Percentiles rank a stretch among this genome's conserved stretches.
Conservation (phyloP, 2,329 filamentous ascomycete species). For the Beauveria rudraprayagi region DNA sequence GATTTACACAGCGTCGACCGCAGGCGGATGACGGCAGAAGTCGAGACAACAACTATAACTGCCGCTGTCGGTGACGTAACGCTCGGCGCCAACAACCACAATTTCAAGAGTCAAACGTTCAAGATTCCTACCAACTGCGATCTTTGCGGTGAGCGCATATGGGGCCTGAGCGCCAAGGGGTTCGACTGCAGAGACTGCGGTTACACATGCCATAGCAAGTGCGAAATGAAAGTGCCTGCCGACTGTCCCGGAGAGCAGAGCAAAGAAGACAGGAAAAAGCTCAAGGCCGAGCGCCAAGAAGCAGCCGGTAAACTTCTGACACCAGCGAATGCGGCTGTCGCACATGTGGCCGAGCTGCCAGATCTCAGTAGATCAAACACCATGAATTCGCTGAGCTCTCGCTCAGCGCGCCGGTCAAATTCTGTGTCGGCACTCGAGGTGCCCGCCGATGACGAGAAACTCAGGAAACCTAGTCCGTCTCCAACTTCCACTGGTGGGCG, state of each 20-base stretch:
- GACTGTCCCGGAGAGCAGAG: conserved; percentile 89
- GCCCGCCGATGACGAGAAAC: neutral
- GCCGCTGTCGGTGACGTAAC: conserved; percentile 85
- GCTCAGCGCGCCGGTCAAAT: conserved; percentile 68
- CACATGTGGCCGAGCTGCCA: conserved; percentile 53
- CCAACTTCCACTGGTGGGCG: conserved; percentile 21
- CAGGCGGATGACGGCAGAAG: conserved; percentile 77
- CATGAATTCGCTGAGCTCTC: conserved; percentile 82
- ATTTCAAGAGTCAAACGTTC: conserved; percentile 98
- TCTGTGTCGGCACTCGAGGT: conserved; percentile 47
- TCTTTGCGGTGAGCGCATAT: conserved; percentile 90
- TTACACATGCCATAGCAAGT: conserved; percentile 97
- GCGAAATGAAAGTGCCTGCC: conserved; percentile 95
- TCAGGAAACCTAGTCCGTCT: conserved; percentile 7
- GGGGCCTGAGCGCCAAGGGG: conserved; percentile 93
- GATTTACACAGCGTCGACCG: conserved; percentile 76
- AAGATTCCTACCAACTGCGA: conserved; percentile 99
- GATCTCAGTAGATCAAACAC: conserved; percentile 73
- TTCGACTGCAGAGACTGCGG: conserved; percentile 95
- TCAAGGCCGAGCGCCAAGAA: conserved; percentile 80
- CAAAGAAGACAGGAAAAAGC: conserved; percentile 92
- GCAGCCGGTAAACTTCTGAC: conserved; percentile 56
- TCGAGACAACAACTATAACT: conserved; percentile 91
- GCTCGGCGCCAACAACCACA: conserved; percentile 86
- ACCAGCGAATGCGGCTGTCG: conserved; percentile 31